Evolutionary conservation across 148 eudicot genomes (phyloP).

Genomic region (Cornus controversa): DNA sequence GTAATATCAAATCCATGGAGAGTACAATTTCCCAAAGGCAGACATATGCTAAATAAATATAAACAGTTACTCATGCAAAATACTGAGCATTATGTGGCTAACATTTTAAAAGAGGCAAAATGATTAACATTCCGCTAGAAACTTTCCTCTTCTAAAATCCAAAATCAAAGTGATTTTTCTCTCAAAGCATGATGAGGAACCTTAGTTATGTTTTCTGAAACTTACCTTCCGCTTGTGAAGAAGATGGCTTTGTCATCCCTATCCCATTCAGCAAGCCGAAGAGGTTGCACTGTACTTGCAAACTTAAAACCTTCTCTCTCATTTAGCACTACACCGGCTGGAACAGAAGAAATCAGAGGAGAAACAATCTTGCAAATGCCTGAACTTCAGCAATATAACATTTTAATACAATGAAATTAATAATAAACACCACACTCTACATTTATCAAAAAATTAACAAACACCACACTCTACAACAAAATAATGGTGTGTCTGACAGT

Average conservation of each 20-base stretch:
- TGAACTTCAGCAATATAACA: slow-evolving; percentile 10
- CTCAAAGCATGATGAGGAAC: background rate
- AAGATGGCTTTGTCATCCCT: slow-evolving; percentile 57
- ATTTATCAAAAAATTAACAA: background rate
- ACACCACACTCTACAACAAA: background rate
- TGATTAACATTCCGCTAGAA: too few species aligned
- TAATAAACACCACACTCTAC: background rate
- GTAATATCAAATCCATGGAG: background rate
- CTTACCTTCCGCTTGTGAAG: slow-evolving; percentile 72
- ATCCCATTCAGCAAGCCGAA: slow-evolving; percentile 72
- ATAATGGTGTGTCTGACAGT: background rate
- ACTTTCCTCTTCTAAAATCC: too few species aligned
- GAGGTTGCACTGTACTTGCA: slow-evolving; percentile 75
- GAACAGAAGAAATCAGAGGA: slow-evolving; percentile 59
- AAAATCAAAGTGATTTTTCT: background rate
- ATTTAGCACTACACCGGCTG: slow-evolving; percentile 67
- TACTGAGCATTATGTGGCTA: background rate
- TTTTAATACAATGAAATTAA: background rate
- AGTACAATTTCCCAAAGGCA: background rate
- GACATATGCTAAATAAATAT: background rate
- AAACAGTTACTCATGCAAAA: background rate
- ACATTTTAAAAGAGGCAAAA: background rate
- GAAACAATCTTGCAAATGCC: slow-evolving; percentile 79
- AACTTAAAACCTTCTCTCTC: slow-evolving; percentile 66
- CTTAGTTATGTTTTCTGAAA: background rate